phyloP scores from a whole-genome alignment of 225 moss, liverwort and hornwort genomes.

The Takakia lepidozioides region DNA sequence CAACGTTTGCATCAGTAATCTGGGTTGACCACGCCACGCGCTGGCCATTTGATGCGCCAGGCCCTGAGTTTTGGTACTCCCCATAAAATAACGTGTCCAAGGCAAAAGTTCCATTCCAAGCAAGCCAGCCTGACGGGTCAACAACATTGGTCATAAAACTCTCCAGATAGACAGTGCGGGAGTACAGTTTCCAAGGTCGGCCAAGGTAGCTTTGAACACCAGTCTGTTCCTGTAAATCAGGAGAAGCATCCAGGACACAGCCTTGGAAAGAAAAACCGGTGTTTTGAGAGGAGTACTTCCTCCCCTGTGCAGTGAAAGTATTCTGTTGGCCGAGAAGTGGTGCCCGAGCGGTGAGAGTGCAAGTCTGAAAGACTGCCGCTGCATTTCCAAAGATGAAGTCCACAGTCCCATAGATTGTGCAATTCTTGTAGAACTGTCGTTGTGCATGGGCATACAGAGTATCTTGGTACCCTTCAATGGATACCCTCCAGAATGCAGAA shows the following conservation, averaged over 20 bases:
- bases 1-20: constrained; percentile 6
- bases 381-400: constrained; percentile 82
- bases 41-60: constrained; percentile 13
- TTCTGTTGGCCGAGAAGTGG: constrained; percentile 19
- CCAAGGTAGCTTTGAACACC: constrained; percentile 36
- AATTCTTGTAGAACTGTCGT: constrained; percentile 65
- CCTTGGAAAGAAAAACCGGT: constrained; percentile 71
- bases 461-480: constrained; percentile 69
- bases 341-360: constrained; percentile 37
- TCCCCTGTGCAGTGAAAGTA: constrained; percentile 62
- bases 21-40: constrained; percentile 42
- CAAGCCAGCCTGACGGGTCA: constrained; percentile 53
- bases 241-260: constrained; percentile 47
- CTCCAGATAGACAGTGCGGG: constrained; percentile 37
- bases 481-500: constrained; percentile 30
- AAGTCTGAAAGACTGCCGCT: constrained; percentile 36
- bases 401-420: constrained; percentile 45
- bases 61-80: constrained; percentile 31
- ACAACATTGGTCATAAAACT: constrained; percentile 41
- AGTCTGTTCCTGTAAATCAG: constrained; percentile 9
- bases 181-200: constrained; percentile 78
- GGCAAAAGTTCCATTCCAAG: constrained; percentile 63
- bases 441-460: constrained; percentile 62
- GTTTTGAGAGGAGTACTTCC: constrained; percentile 36
- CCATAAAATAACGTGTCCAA: constrained; percentile 61